Base-by-base conservation (phyloP, 495 filamentous ascomycete species). In the Trichocladium antarcticum region DNA sequence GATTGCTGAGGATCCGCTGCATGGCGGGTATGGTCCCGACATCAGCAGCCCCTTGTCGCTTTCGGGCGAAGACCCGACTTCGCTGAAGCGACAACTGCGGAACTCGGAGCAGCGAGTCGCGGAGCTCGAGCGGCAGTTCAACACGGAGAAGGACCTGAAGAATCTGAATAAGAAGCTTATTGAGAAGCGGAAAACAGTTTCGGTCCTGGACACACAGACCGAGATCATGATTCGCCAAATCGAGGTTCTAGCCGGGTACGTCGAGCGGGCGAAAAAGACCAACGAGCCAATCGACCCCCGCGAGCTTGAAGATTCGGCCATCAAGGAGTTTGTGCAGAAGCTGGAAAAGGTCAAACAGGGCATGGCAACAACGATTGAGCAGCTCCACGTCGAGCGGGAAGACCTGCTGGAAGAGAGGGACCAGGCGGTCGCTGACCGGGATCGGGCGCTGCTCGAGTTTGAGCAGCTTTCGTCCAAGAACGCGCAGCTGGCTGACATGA, bases 171-270 rank as follows among this genome's bases (percentile, higher is more conserved):
- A 81, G 36, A 89, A 89, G 57, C 71, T 99, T 11, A 75, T 84
- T 29, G 89, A 97, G 66, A 97, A 97, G 71, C 79, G 92, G 38
- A 94, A 89, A 52, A 97, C 90, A 1, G 88, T 99, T 58, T 89
- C 92, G n/a, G 84, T 89, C 10, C 73, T 99, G 17, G 90, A 97
- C 63, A 87, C 89, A 1, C 85, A 95, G 66, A 84, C 89, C 21
- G 93, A 99, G 64, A 88, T 96, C 55, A 88, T 95, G 59, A 79
- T 99, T 47, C 82, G 87, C 17, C 89, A 99, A 60, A 74, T 99
- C 19, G 84, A 89, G 50, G 81, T 89, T 11, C 77, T 97, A 52
- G 87, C 74, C 32, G 70, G 72, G n/a, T 75, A 73, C 47, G 73
- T 79, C 7, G 74, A 79, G 53, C 70, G 64, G 37, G 75, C 89